These are phyloP conservation scores for Trichoderma asperellum DNA, from an alignment of 2,329 filamentous ascomycete genomes.

Conservation along the genomic window DNA sequence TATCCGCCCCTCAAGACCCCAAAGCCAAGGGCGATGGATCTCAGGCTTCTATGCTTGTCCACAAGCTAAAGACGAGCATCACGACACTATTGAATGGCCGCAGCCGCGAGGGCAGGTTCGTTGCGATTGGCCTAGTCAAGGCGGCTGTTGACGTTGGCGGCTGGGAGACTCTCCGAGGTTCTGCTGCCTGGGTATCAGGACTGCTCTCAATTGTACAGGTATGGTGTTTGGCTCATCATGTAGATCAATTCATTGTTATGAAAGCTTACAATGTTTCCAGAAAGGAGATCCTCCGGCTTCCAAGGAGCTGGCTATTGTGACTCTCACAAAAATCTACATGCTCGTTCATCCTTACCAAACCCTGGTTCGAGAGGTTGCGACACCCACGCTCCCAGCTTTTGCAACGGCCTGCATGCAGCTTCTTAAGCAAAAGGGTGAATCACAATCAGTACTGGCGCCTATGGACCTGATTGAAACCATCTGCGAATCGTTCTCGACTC, in stretches of 20 bases:
- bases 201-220: constrained; percentile 75
- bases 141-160: constrained; percentile 80
- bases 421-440: constrained; percentile 50
- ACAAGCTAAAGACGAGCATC: constrained; percentile 80
- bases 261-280: constrained; percentile 43
- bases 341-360: constrained; percentile 82
- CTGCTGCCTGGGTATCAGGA: constrained; percentile 76
- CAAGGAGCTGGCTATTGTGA: constrained; percentile 76
- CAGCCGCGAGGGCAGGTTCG: constrained; percentile 73
- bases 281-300: constrained; percentile 76
- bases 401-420: constrained; percentile 74
- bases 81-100: constrained; percentile 78
- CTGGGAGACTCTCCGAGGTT: constrained; percentile 76
- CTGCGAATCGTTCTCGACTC: constrained; percentile 69
- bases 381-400: constrained; percentile 76
- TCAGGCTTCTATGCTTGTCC: constrained; percentile 71
- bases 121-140: constrained; percentile 78
- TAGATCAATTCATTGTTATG: neutral
- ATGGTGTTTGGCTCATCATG: constrained; percentile 26
- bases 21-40: constrained; percentile 64
- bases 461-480: constrained; percentile 65
- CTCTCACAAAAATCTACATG: constrained; percentile 81
- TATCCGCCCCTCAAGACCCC: constrained; percentile 66
- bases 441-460: constrained; percentile 40
- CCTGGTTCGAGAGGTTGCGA: constrained; percentile 83